phyloP scores from a whole-genome alignment of 257 asterid species.

The Coffea eugenioides region DNA sequence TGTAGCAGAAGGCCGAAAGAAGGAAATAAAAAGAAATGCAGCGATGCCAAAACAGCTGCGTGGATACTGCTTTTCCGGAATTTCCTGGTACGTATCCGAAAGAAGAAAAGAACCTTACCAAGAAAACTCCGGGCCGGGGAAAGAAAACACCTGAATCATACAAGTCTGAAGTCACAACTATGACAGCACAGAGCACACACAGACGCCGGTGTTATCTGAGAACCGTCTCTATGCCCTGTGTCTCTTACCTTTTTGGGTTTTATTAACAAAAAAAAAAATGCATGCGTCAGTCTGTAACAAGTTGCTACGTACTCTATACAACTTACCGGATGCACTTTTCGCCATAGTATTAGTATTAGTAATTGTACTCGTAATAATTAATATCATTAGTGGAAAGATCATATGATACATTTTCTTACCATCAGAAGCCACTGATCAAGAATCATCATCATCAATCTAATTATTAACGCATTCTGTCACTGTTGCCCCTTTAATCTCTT shows the following conservation, averaged over 20 bases:
- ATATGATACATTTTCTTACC: background rate
- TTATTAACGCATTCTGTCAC: conserved; percentile 18
- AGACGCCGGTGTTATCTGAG: background rate
- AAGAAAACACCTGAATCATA: conserved; percentile 2
- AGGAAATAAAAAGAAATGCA: too few species aligned
- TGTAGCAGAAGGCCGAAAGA: too few species aligned
- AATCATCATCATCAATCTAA: background rate
- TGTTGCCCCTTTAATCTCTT: background rate
- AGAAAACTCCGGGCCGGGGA: background rate
- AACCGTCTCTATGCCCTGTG: background rate
- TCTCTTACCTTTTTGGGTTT: too few species aligned
- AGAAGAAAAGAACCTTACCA: background rate
- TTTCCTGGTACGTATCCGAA: background rate
- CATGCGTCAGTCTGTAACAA: too few species aligned
- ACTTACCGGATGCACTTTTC: background rate
- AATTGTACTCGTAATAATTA: too few species aligned
- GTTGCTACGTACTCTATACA: too few species aligned
- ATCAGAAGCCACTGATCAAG: conserved; percentile 3
- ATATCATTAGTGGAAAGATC: background rate
- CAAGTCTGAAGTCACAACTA: too few species aligned
- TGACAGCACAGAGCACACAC: too few species aligned
- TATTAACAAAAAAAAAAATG: too few species aligned
- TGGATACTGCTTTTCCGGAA: background rate
- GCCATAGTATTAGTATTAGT: background rate
- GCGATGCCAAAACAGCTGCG: background rate